These are phyloP conservation scores for Hemisphaericaspora xylofermentans DNA, from an alignment of 1,139 yeast species.

Conservation along the genomic window DNA sequence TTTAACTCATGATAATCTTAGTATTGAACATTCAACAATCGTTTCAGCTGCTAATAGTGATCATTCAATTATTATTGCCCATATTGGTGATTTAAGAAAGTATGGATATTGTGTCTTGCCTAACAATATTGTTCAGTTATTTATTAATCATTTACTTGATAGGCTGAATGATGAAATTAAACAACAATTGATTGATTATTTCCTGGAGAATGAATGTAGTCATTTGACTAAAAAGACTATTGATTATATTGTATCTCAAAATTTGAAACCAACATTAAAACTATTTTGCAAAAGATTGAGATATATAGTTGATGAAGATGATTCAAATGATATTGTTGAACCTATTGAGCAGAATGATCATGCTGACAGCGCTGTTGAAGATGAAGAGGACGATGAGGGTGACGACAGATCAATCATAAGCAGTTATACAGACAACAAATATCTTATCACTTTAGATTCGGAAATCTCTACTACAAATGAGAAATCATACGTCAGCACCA, in stretches of 20 bases:
- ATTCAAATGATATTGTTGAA: conserved; percentile 16
- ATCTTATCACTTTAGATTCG: conserved; percentile 34
- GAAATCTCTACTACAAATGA: conserved; percentile 38
- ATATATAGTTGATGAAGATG: conserved; percentile 34
- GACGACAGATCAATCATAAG: conserved; percentile 2
- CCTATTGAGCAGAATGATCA: neutral
- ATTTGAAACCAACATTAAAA: conserved; percentile 48
- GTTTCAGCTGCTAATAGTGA: conserved; percentile 27
- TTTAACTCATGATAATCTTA: conserved; percentile 21
- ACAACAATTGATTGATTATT: conserved; percentile 25
- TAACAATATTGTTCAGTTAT: conserved; percentile 29
- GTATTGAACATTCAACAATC: conserved; percentile 35
- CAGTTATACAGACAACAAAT: conserved; percentile 16
- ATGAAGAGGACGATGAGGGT: conserved; percentile 1
- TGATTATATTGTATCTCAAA: conserved; percentile 51
- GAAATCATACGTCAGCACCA: conserved; percentile 15
- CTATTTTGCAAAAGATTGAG: conserved; percentile 50
- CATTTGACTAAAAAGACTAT: conserved; percentile 50
- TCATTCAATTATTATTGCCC: conserved; percentile 32
- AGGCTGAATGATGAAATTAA: conserved; percentile 21
- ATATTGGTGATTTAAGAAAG: conserved; percentile 45
- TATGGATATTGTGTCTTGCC: conserved; percentile 42
- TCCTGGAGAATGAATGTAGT: conserved; percentile 21
- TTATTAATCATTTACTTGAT: conserved; percentile 28
- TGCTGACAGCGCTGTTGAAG: conserved; percentile 4